phyloP scores from a whole-genome alignment of 331 rosid genomes.

The Pyrus hybrid region DNA sequence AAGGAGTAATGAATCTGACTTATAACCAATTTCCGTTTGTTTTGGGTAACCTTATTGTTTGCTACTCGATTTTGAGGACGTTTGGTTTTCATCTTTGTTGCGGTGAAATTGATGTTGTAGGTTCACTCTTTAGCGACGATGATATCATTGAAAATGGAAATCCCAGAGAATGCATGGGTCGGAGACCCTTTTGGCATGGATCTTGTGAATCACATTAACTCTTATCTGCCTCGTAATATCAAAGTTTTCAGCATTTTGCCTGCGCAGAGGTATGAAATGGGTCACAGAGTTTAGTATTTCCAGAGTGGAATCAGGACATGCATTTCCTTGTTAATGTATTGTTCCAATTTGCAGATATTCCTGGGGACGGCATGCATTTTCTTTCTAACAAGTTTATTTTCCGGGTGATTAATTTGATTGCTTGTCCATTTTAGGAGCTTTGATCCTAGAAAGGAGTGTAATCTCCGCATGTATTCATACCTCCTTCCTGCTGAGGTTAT shows the following conservation, averaged over 20 bases:
- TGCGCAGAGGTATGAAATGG: conserved; percentile 41
- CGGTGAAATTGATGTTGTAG: conserved; percentile 25
- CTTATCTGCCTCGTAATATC: conserved; percentile 64
- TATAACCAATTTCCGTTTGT: conserved; percentile 1
- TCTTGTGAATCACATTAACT: conserved; percentile 56
- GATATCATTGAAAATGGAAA: conserved; percentile 86
- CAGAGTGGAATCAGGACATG: not conserved
- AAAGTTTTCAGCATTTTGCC: conserved; percentile 76
- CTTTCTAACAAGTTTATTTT: no score
- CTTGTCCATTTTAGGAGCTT: conserved; percentile 46
- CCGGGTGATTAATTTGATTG: not conserved
- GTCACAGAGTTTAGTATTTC: not conserved
- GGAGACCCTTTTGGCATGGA: conserved; percentile 63
- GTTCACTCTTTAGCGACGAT: conserved; percentile 89
- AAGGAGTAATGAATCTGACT: conserved; percentile 64
- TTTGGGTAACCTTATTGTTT: not conserved
- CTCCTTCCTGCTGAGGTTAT: conserved; percentile 74
- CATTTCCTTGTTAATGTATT: no score
- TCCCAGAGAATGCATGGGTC: conserved; percentile 66
- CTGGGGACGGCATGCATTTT: no score
- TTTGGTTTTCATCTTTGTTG: not conserved
- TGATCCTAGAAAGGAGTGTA: conserved; percentile 85
- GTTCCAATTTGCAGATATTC: no score
- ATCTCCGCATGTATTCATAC: conserved; percentile 68
- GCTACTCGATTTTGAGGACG: not conserved